These are phyloP conservation scores for Vicia faba DNA, from an alignment of 306 rosid genomes.

Conservation along the genomic window DNA sequence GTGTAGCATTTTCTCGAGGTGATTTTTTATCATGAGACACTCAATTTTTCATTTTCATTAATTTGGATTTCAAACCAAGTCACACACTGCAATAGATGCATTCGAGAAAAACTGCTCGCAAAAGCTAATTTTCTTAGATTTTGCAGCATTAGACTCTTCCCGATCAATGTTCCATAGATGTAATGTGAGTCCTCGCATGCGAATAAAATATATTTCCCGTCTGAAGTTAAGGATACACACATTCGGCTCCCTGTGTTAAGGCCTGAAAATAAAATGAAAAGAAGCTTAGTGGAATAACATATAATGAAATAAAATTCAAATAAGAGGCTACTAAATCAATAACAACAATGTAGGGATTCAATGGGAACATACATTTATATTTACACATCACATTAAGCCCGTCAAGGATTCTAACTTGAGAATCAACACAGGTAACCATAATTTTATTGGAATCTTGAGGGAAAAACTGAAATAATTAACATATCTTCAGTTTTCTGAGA, in stretches of 20 bases:
- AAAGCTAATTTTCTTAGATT: slow-evolving; percentile 48
- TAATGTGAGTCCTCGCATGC: slow-evolving; percentile 84
- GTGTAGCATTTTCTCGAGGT: too few species aligned
- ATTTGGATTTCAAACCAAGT: slow-evolving; percentile 50
- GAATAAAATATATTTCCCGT: slow-evolving; percentile 87
- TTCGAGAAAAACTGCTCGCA: slow-evolving; percentile 54
- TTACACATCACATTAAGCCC: slow-evolving; percentile 74
- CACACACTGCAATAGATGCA: slow-evolving; percentile 58
- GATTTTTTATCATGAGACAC: slow-evolving; percentile 42
- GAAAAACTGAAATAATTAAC: slow-evolving; percentile 61
- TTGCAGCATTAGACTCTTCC: slow-evolving; percentile 39
- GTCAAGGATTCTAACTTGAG: slow-evolving; percentile 82
- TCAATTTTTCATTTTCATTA: slow-evolving; percentile 41
- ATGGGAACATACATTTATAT: slow-evolving; percentile 64
- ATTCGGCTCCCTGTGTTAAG: slow-evolving; percentile 56
- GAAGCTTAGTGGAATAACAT: slow-evolving; percentile 36
- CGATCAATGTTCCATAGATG: slow-evolving; percentile 70
- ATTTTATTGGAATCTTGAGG: slow-evolving; percentile 73
- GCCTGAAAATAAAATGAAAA: slow-evolving; percentile 54
- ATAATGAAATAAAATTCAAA: slow-evolving; percentile 11
- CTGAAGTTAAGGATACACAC: slow-evolving; percentile 78
- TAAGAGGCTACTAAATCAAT: slow-evolving; percentile 4
- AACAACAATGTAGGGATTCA: slow-evolving; percentile 2
- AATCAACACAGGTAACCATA: slow-evolving; percentile 84
- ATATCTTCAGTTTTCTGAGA: slow-evolving; percentile 18